Evolutionary conservation across 2,329 filamentous ascomycete genomes (phyloP), one percentile per base, ranked within the genome.

Genomic region (Bipolaris victoriae): DNA sequence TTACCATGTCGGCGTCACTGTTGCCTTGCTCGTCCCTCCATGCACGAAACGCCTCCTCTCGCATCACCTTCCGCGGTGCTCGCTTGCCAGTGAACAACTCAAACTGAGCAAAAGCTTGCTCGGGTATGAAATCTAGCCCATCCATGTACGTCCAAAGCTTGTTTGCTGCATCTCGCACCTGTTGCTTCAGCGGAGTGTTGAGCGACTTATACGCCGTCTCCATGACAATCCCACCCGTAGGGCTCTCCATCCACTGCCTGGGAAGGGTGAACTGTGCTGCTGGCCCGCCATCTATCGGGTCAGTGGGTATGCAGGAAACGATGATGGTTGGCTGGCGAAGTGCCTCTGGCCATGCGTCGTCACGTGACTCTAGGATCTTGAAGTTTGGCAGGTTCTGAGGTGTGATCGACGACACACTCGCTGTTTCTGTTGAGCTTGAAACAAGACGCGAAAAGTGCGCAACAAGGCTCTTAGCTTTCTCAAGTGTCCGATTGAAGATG

Each of bases 71-170:
- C 24, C 90, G 83, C 1, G 90, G 90, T 15, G 89, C 89, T 72
- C 88, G 84, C 45, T 89, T 81, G 0, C 90, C 90, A 0, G 90
- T 92, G 71, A 93, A 91, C 2, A 93, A 76, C 75, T 94, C 90
- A 68, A 93, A 94, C 67, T 93, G 90, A 1, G 90, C 90, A 75
- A 90, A 90, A 0, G 88, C 90, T 70, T 93, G 90, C 71, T 93
- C 90, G 0, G 89, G 89, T 13, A 94, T 76, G 45, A 92, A 82
- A 65, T 93, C 90, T 11, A 93, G 78, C 0, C 90, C 90, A 67
- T 92, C 89, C 74, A 92, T 85, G 16, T 90, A 82, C 0, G 92
- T 87, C 90, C 90, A 93, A 39, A 90, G 83, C 62, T 83, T 79
- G 53, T 86, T 78, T 18, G 85, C 80, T 72, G 85, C 76, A 50